Conservation (phyloP, 148 eudicot species). For the Amaranthus cruentus region DNA sequence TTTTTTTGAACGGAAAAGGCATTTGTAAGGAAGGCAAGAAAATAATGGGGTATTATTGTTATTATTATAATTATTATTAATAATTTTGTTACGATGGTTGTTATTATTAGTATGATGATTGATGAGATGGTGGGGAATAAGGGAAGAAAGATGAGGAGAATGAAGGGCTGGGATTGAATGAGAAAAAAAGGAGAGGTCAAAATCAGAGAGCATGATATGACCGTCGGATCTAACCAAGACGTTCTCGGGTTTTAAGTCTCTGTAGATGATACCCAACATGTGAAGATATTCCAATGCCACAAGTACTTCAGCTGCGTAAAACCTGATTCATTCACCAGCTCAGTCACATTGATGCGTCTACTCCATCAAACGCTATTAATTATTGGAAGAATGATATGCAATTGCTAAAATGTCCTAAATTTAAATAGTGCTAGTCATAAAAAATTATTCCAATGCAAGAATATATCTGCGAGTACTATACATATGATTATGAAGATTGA, state of each 20-base stretch:
- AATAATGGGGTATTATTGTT: slow-evolving; percentile 25
- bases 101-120: slow-evolving; percentile 27
- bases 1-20: slow-evolving; percentile 72
- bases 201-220: slow-evolving; percentile 90
- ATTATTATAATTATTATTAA: neutral
- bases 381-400: too few species aligned
- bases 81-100: slow-evolving; percentile 9
- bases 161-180: slow-evolving; percentile 77
- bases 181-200: slow-evolving; percentile 74
- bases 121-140: slow-evolving; percentile 13
- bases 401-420: too few species aligned
- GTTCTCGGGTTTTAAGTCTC: slow-evolving; percentile 94
- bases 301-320: slow-evolving; percentile 84
- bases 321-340: slow-evolving; percentile 32
- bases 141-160: slow-evolving; percentile 34
- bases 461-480: too few species aligned
- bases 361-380: too few species aligned
- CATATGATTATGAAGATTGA: too few species aligned
- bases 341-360: too few species aligned
- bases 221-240: slow-evolving; percentile 90
- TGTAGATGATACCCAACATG: slow-evolving; percentile 87
- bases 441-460: too few species aligned
- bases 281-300: slow-evolving; percentile 90
- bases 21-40: slow-evolving; percentile 46
- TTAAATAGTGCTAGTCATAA: too few species aligned